phyloP scores from a whole-genome alignment of 2,329 filamentous ascomycete genomes.

The Apiospora hydei region DNA sequence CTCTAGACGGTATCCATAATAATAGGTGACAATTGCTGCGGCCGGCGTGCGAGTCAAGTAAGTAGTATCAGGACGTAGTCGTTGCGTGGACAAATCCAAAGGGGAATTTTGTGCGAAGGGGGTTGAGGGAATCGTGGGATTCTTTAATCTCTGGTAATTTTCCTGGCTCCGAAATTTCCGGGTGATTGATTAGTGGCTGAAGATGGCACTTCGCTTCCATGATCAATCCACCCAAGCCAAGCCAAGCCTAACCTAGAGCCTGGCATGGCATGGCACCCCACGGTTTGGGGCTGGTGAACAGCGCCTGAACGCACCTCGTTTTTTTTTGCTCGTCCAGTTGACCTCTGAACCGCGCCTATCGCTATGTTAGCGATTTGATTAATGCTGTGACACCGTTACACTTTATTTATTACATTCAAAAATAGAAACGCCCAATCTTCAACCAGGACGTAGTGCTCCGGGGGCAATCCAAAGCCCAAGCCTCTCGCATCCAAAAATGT shows the following conservation, averaged over 20 bases:
- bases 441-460: neutral
- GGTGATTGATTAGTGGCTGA: constrained; percentile 7
- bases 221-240: neutral
- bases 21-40: neutral
- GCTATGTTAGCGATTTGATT: neutral
- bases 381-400: neutral
- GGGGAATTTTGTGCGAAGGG: neutral
- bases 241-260: no score
- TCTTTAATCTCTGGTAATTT: constrained; percentile 2
- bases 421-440: neutral
- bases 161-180: neutral
- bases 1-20: neutral
- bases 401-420: neutral
- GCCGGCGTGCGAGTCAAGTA: neutral
- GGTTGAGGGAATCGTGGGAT: neutral
- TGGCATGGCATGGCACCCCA: neutral
- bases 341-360: neutral
- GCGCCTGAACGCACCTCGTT: neutral
- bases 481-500: neutral
- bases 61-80: neutral
- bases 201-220: neutral
- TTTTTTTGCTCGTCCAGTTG: neutral
- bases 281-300: neutral
- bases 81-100: neutral
- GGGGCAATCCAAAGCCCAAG: neutral